phyloP scores from a whole-genome alignment of 805 yeast species.

The Yarrowia porcina region DNA sequence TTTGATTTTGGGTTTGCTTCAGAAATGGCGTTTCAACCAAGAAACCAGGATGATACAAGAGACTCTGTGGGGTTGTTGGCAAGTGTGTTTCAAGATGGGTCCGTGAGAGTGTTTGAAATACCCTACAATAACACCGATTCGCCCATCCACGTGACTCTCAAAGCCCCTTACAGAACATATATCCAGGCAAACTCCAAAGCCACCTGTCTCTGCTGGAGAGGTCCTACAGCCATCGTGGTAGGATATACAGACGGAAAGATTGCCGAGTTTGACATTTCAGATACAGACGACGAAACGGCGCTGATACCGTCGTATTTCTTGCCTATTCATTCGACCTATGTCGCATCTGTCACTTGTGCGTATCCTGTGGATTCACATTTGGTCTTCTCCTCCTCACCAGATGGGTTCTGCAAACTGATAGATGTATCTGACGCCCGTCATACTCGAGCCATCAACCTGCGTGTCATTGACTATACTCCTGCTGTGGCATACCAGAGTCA shows the following conservation, averaged over 20 bases:
- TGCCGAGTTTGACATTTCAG: conserved; percentile 50
- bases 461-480: conserved; percentile 38
- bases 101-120: conserved; percentile 48
- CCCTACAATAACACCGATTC: conserved; percentile 23
- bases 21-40: conserved; percentile 36
- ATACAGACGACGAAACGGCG: conserved; percentile 22
- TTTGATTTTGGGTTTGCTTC: conserved; percentile 36
- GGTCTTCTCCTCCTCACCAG: conserved; percentile 16
- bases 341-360: conserved; percentile 4
- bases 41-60: conserved; percentile 20
- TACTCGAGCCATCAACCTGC: conserved; percentile 27
- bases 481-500: conserved; percentile 33
- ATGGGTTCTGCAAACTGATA: conserved; percentile 10
- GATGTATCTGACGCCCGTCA: conserved; percentile 26
- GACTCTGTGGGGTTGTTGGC: conserved; percentile 36
- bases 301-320: conserved; percentile 12
- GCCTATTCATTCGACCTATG: not conserved
- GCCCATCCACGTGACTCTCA: conserved; percentile 8
- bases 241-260: conserved; percentile 60
- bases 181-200: conserved; percentile 36
- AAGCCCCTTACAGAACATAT: conserved; percentile 27
- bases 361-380: not conserved
- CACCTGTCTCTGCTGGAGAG: conserved; percentile 49
- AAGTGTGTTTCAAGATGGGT: conserved; percentile 58
- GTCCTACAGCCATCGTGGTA: conserved; percentile 46